Evolutionary conservation across 2,329 filamentous ascomycete genomes (phyloP).

Genomic region (Fusarium sp.): DNA sequence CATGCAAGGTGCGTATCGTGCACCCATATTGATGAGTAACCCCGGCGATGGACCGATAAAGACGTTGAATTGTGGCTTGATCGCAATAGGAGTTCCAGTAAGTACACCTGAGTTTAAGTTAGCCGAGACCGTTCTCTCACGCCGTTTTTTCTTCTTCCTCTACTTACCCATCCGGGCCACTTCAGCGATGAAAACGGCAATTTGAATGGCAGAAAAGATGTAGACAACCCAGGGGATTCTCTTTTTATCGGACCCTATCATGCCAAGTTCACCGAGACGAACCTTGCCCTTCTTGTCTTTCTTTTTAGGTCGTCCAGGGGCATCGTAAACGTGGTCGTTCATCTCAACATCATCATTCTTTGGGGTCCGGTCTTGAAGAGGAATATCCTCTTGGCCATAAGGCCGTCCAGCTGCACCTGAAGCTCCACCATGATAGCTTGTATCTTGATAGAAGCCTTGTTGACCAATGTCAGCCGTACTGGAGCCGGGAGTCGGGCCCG

Average conservation of each 20-base stretch:
- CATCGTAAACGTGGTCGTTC: constrained; percentile 73
- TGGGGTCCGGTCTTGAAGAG: constrained; percentile 62
- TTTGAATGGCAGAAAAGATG: constrained; percentile 78
- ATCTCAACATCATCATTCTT: constrained; percentile 58
- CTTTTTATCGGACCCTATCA: constrained; percentile 67
- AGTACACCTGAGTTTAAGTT: constrained; percentile 67
- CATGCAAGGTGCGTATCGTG: constrained; percentile 94
- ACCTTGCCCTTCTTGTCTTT: constrained; percentile 60
- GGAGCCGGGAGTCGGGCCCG: constrained; percentile 50
- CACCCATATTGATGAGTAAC: constrained; percentile 96
- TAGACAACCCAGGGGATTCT: constrained; percentile 85
- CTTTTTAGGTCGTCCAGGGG: constrained; percentile 48
- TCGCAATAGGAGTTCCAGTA: constrained; percentile 82
- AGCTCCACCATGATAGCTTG: constrained; percentile 65
- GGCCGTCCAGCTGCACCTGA: constrained; percentile 55
- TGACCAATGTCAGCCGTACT: constrained; percentile 56
- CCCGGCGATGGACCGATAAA: constrained; percentile 96
- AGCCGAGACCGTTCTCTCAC: constrained; percentile 13
- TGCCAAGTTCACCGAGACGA: constrained; percentile 69
- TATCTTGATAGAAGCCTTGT: constrained; percentile 62
- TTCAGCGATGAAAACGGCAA: constrained; percentile 89
- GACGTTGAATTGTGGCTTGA: constrained; percentile 88
- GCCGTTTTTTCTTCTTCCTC: background rate
- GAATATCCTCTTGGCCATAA: constrained; percentile 65
- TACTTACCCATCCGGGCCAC: constrained; percentile 82